Evolutionary conservation across 306 rosid species (phyloP).

Genomic region (Astragalus membranaceus): DNA sequence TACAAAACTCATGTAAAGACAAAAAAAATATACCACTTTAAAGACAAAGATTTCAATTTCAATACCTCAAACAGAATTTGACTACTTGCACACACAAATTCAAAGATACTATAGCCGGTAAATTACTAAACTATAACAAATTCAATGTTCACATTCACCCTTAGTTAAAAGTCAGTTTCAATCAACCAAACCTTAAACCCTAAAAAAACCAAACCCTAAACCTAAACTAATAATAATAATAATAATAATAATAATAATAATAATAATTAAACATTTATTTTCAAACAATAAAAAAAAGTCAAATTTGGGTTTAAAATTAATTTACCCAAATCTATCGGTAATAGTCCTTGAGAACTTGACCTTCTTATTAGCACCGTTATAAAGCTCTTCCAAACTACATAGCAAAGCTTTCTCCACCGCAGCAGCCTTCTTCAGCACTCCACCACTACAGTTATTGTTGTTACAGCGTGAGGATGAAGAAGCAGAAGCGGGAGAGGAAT

Average conservation of each 20-base stretch:
- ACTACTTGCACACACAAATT: no score
- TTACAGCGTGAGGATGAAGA: conserved; percentile 23
- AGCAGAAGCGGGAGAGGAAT: background rate
- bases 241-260: no score
- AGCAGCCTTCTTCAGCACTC: conserved; percentile 44
- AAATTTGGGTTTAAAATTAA: conserved; percentile 16
- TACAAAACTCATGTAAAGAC: background rate
- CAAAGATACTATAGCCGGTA: no score
- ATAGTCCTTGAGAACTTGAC: conserved; percentile 80
- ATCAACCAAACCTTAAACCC: no score
- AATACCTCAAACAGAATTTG: no score
- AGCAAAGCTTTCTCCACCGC: conserved; percentile 60
- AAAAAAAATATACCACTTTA: background rate
- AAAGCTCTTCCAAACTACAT: conserved; percentile 88
- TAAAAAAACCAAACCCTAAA: no score
- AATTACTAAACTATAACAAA: no score
- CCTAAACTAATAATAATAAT: no score
- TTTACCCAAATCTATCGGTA: conserved; percentile 61
- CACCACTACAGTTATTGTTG: conserved; percentile 17
- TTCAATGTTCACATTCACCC: no score
- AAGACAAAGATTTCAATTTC: background rate
- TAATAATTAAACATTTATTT: no score
- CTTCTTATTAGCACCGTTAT: conserved; percentile 69
- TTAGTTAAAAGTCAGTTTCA: no score
- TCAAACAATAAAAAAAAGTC: background rate